phyloP scores from a whole-genome alignment of 1,284 basidiomycete genomes.

The Hemileia vastatrix region DNA sequence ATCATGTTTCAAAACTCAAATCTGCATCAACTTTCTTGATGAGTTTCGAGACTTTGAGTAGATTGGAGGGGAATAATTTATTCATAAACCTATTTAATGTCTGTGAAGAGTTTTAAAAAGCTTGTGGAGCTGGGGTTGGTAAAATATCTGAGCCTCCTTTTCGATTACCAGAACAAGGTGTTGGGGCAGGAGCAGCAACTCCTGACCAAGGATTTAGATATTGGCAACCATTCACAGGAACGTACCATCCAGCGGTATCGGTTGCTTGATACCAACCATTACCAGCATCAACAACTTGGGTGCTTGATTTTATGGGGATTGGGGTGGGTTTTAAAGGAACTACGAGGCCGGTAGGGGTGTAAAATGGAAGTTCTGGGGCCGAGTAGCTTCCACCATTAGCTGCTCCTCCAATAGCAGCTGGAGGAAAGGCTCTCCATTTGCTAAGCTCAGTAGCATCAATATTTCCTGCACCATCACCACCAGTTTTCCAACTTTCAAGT shows the following conservation, averaged over 20 bases:
- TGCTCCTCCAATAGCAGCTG: constrained; percentile 8
- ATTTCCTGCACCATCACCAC: constrained; percentile 9
- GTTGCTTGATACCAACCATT: constrained; percentile 12
- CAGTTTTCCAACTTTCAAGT: constrained; percentile 15
- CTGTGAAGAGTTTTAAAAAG: too few species aligned
- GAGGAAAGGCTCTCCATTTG: constrained; percentile 12
- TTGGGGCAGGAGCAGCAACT: constrained; percentile 17
- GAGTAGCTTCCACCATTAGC: constrained; percentile 5
- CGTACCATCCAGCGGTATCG: constrained; percentile 15
- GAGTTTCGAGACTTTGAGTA: too few species aligned
- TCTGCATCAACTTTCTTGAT: too few species aligned
- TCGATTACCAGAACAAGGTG: too few species aligned
- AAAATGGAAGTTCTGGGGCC: constrained; percentile 1
- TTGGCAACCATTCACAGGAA: constrained; percentile 15
- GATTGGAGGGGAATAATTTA: too few species aligned
- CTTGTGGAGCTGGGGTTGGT: too few species aligned
- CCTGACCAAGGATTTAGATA: constrained; percentile 21
- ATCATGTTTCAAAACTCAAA: too few species aligned
- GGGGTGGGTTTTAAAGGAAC: constrained; percentile 15
- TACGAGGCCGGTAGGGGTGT: constrained; percentile 8
- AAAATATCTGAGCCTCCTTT: too few species aligned
- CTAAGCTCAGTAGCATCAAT: constrained; percentile 4
- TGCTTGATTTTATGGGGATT: too few species aligned
- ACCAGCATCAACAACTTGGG: not conserved
- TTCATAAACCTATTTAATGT: too few species aligned